phyloP scores from a whole-genome alignment of 2,329 filamentous ascomycete species.

The Lasiodiplodia sp. region DNA sequence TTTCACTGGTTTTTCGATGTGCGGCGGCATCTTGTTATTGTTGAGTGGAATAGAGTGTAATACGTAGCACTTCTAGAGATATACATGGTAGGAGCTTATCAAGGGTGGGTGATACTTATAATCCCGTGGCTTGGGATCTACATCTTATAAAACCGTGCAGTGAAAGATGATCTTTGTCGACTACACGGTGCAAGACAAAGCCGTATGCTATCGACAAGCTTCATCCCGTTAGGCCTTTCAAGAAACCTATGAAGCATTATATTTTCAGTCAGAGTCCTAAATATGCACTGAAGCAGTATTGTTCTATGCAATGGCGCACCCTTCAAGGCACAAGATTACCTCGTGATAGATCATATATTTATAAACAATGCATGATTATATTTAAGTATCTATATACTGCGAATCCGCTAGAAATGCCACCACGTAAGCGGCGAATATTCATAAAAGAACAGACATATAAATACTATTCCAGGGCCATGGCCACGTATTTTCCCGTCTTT shows the following conservation, averaged over 20 bases:
- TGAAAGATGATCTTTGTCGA: no score
- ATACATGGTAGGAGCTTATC: background rate
- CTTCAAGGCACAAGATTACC: background rate
- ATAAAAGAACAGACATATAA: background rate
- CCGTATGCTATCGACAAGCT: background rate
- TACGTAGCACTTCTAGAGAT: background rate
- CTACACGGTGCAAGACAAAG: background rate
- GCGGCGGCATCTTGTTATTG: background rate
- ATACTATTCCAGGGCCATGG: no score
- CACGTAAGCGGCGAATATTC: background rate
- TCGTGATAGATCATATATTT: background rate
- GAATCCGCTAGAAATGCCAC: background rate
- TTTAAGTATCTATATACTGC: background rate
- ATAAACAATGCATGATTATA: background rate
- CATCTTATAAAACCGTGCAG: no score
- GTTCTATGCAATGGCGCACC: background rate
- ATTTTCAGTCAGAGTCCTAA: background rate
- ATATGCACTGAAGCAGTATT: background rate
- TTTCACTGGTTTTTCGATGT: background rate
- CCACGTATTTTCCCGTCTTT: no score
- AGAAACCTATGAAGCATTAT: accelerated
- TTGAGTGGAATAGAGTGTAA: background rate
- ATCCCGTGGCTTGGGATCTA: background rate
- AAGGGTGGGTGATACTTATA: background rate
- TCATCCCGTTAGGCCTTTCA: background rate